Conservation (phyloP, 495 filamentous ascomycete genomes). For the Penicillium goetzii region DNA sequence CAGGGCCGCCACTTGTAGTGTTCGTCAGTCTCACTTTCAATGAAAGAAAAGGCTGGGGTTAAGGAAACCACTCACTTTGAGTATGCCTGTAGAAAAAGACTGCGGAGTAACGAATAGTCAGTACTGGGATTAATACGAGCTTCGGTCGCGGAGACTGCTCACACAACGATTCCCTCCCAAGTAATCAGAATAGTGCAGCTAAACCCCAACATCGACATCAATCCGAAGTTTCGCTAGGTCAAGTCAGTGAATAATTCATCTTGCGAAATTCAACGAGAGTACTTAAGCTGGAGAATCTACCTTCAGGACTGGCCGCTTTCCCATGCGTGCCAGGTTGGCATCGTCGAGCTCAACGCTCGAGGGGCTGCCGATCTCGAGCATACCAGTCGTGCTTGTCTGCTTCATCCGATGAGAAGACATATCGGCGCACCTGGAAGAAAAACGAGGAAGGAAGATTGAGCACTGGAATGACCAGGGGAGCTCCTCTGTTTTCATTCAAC, state of each 20-base stretch:
- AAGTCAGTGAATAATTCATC: not conserved
- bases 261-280: not conserved
- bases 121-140: not conserved
- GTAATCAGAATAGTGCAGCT: slow-evolving; percentile 54
- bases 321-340: slow-evolving; percentile 48
- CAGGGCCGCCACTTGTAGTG: slow-evolving; percentile 49
- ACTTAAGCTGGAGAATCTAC: slow-evolving; percentile 9
- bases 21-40: slow-evolving; percentile 9
- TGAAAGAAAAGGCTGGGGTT: not conserved
- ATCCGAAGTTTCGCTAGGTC: slow-evolving; percentile 49
- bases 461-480: not conserved
- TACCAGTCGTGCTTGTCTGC: slow-evolving; percentile 15
- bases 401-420: slow-evolving; percentile 24
- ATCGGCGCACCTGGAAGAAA: not conserved
- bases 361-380: slow-evolving; percentile 20
- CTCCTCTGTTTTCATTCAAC: not conserved
- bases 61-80: slow-evolving; percentile 32
- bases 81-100: slow-evolving; percentile 41
- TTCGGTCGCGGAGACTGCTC: slow-evolving; percentile 7
- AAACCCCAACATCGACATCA: slow-evolving; percentile 55
- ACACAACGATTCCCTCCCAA: slow-evolving; percentile 53
- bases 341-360: slow-evolving; percentile 42
- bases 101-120: slow-evolving; percentile 10
- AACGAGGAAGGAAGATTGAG: not conserved
- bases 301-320: slow-evolving; percentile 56